These are phyloP conservation scores for Vigna hirtella DNA, from an alignment of 306 rosid genomes.

Conservation along the genomic window DNA sequence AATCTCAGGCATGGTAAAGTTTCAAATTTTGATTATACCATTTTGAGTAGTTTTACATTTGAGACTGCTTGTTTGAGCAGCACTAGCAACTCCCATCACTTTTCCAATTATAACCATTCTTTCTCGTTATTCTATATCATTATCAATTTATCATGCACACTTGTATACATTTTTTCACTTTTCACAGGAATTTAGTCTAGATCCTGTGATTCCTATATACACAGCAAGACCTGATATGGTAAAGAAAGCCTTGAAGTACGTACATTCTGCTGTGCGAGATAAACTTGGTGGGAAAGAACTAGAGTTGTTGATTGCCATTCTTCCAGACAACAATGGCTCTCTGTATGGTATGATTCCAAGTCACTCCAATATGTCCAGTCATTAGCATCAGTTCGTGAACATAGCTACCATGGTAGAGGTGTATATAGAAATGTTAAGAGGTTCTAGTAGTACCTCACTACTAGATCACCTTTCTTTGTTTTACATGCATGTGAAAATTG, in stretches of 20 bases:
- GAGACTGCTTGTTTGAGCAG: conserved; percentile 3
- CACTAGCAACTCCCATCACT: background rate
- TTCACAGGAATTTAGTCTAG: conserved; percentile 52
- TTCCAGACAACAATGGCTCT: conserved; percentile 63
- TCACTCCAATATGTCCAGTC: conserved; percentile 10
- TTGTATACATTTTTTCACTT: background rate
- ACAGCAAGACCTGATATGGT: conserved; percentile 59
- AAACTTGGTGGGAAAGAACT: conserved; percentile 59
- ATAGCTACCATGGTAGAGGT: background rate
- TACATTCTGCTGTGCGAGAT: conserved; percentile 49
- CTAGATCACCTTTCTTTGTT: conserved; percentile 11
- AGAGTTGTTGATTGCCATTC: conserved; percentile 60
- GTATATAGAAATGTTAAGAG: background rate
- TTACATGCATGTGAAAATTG: background rate
- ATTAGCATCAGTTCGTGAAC: conserved; percentile 6
- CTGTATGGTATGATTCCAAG: conserved; percentile 50
- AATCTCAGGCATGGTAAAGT: conserved; percentile 66
- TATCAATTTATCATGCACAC: background rate
- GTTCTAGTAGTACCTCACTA: background rate
- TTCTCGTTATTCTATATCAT: background rate
- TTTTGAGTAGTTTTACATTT: conserved; percentile 6
- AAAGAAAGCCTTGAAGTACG: conserved; percentile 57
- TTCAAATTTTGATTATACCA: conserved; percentile 23
- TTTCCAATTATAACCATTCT: background rate
- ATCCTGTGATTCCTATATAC: conserved; percentile 53